Conservation (phyloP, 768 basidiomycete genomes). For the Agaricus bisporus region DNA sequence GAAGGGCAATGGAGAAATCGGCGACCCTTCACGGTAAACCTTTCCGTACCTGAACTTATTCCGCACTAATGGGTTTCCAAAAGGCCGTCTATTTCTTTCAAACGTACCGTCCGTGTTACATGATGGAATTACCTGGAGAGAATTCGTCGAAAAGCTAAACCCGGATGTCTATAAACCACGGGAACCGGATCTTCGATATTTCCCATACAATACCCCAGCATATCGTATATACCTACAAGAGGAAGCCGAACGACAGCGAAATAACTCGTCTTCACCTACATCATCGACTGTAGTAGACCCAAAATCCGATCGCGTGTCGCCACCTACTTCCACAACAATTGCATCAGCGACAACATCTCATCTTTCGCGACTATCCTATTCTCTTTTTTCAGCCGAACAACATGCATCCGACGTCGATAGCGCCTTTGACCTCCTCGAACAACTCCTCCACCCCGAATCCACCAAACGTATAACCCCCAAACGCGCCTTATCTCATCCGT, state of each 20-base stretch:
- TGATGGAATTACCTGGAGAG: slow-evolving; percentile 63
- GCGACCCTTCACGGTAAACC: slow-evolving; percentile 85
- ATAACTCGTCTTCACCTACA: slow-evolving; percentile 27
- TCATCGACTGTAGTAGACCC: slow-evolving; percentile 12
- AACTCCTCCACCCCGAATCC: slow-evolving; percentile 71
- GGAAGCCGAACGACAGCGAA: slow-evolving; percentile 19
- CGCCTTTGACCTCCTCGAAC: slow-evolving; percentile 72
- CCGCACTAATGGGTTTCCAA: not conserved
- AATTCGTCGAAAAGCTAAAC: slow-evolving; percentile 75
- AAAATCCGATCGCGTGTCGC: slow-evolving; percentile 11
- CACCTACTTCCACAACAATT: slow-evolving; percentile 6
- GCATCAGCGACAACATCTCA: slow-evolving; percentile 1
- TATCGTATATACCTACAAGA: slow-evolving; percentile 16
- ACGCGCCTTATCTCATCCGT: slow-evolving; percentile 72
- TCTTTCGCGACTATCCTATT: not conserved
- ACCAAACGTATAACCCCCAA: slow-evolving; percentile 73
- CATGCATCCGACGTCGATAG: slow-evolving; percentile 52
- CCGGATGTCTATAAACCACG: slow-evolving; percentile 55
- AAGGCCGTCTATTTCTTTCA: slow-evolving; percentile 86
- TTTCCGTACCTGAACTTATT: not conserved
- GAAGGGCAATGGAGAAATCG: slow-evolving; percentile 72
- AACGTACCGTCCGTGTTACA: slow-evolving; percentile 77
- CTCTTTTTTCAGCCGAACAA: slow-evolving; percentile 18
- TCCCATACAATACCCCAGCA: slow-evolving; percentile 40
- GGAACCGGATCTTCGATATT: slow-evolving; percentile 44